Conservation (phyloP, 2,329 filamentous ascomycete genomes). For the Penicillium sp. region DNA sequence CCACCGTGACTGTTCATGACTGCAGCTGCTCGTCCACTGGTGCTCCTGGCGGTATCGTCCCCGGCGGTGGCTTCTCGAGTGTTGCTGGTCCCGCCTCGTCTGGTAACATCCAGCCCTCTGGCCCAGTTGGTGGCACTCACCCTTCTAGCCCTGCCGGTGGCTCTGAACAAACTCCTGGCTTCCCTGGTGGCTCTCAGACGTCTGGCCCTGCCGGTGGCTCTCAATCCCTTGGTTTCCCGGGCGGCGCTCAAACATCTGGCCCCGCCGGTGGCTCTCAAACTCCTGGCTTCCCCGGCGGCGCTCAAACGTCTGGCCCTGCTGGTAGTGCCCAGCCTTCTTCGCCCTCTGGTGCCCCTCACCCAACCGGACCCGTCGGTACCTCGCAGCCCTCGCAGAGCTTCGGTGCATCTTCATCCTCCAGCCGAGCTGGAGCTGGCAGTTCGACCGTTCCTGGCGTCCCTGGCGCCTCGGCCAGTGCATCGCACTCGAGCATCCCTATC, state of each 20-base stretch:
- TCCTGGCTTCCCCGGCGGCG: too few species aligned
- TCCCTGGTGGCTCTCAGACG: too few species aligned
- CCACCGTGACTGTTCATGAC: conserved; percentile 19
- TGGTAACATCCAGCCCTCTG: conserved; percentile 7
- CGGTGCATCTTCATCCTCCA: not conserved
- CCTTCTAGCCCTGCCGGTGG: not conserved
- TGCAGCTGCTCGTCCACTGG: conserved; percentile 13
- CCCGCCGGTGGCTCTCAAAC: too few species aligned
- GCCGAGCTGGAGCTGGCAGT: not conserved
- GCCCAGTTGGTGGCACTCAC: conserved; percentile 1
- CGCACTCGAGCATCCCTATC: not conserved
- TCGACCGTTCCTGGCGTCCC: not conserved
- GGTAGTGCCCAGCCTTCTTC: conserved; percentile 9
- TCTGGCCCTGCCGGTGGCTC: not conserved
- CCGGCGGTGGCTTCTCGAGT: conserved; percentile 4
- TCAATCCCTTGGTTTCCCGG: too few species aligned
- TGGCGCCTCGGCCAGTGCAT: not conserved
- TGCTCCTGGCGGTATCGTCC: conserved; percentile 4
- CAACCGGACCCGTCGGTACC: not conserved
- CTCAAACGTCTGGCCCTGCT: too few species aligned
- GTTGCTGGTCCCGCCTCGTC: conserved; percentile 5
- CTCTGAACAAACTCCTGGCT: too few species aligned
- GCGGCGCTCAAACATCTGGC: not conserved
- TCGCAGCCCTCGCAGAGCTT: not conserved
- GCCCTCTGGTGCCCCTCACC: conserved; percentile 3